phyloP scores from a whole-genome alignment of 2,329 filamentous ascomycete genomes.

The Pseudogymnoascus sp. region DNA sequence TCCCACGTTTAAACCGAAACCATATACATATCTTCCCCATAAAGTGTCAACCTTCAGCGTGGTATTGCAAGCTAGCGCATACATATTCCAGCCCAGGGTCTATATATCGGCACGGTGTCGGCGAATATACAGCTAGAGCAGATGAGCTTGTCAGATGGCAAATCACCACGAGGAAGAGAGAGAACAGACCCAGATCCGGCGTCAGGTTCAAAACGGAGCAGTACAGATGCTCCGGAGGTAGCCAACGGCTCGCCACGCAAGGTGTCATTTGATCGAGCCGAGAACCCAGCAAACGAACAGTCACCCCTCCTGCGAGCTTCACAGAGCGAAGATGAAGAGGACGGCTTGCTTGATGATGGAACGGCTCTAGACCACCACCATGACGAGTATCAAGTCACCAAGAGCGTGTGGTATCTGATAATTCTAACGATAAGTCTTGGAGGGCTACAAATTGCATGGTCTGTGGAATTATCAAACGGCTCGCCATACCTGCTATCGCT shows the following conservation, averaged over 20 bases:
- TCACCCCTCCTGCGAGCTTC: conserved; percentile 43
- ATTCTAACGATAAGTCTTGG: conserved; percentile 80
- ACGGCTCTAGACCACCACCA: conserved; percentile 35
- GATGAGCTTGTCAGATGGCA: conserved; percentile 15
- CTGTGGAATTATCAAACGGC: conserved; percentile 87
- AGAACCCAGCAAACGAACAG: conserved; percentile 35
- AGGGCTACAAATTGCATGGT: conserved; percentile 90
- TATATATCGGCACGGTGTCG: not conserved
- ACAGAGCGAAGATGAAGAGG: conserved; percentile 28
- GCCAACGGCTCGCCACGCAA: conserved; percentile 17
- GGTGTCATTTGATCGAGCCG: conserved; percentile 16
- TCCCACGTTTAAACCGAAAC: not conserved
- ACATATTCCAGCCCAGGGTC: not conserved
- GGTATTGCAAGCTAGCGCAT: not conserved
- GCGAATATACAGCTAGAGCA: not conserved
- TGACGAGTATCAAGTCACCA: conserved; percentile 55
- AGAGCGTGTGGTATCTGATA: conserved; percentile 79
- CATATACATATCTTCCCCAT: not conserved
- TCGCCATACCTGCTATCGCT: conserved; percentile 77
- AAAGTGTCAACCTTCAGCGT: not conserved
- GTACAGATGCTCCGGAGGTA: conserved; percentile 9
- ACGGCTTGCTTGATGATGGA: conserved; percentile 30
- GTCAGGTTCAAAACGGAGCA: not conserved
- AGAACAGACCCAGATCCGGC: conserved; percentile 2
- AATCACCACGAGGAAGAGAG: conserved; percentile 7